Base-by-base conservation (phyloP, 192 early-diverging fungal species). In the Rhizophagus sp. region DNA sequence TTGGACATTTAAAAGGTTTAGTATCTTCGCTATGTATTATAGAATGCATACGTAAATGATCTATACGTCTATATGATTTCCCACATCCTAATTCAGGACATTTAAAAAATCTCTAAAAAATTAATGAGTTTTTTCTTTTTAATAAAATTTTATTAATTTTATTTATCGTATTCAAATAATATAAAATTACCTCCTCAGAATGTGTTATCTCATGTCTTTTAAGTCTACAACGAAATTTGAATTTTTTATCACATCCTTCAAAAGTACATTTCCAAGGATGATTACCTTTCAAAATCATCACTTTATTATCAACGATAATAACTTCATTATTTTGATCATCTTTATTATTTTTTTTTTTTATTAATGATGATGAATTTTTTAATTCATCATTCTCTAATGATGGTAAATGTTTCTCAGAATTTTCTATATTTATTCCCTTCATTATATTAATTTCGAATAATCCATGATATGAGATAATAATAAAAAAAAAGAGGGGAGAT, bases 241-340 rank as follows among this genome's bases (percentile, higher is more conserved):
- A 76, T 8, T 62, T 11, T 62, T 61, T 62, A 62, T 76, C 61
- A 76, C 74, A 76, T 6, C 57, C 74, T 39, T 76, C 74, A 64
- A 50, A 76, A 4, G 25, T 62, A 49, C 74, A 76, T 62, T 62
- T 41, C 33, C 52, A 76, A 34, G 62, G 57, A 62, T 25, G 34
- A 34, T 69, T 25, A 15, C 17, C 33, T 5, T 36, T 39, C 33
- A 44, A 44, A 44, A 44, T 44, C 41, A 44, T 44, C 41, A 34
- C 41, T 9, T 17, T 17, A 33, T n/a, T 27, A 17, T 66, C 30
- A 66, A 66, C 65, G 8, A 66, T 25, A 33, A 66, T 11, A 33
- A 27, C 15, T 66, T 66, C 1, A 33, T 66, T 30, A 33, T n/a
- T n/a, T n/a, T n/a, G n/a, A n/a, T n/a, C n/a, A n/a, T 66, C 17